Evolutionary conservation across 345 rosid genomes (phyloP).

Genomic region (Lepidium africanum): DNA sequence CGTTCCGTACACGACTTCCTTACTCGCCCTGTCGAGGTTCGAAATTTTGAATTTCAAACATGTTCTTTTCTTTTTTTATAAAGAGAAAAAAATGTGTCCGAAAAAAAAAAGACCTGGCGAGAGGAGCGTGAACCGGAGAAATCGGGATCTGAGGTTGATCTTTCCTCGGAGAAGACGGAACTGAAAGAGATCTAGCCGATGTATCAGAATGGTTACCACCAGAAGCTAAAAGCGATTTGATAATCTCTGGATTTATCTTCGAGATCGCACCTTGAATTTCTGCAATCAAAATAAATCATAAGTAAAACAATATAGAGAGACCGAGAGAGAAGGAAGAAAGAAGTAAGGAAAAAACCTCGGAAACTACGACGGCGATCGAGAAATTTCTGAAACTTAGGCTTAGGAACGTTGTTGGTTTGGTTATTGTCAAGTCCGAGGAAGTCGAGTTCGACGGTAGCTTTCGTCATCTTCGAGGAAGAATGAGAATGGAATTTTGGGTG

Average conservation of each 20-base stretch:
- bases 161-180: slow-evolving; percentile 47
- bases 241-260: slow-evolving; percentile 67
- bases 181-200: slow-evolving; percentile 25
- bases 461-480: slow-evolving; percentile 35
- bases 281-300: slow-evolving; percentile 7
- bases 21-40: slow-evolving; percentile 10
- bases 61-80: not conserved
- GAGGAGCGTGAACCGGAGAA: slow-evolving; percentile 33
- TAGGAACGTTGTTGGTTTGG: slow-evolving; percentile 21
- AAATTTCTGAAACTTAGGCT: slow-evolving; percentile 40
- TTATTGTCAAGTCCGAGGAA: slow-evolving; percentile 57
- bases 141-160: slow-evolving; percentile 25
- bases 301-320: not conserved
- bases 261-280: slow-evolving; percentile 81
- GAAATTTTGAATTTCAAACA: not conserved
- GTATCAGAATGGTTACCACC: slow-evolving; percentile 18
- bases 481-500: not conserved
- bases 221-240: slow-evolving; percentile 63
- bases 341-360: slow-evolving; percentile 36
- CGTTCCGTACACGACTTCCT: slow-evolving; percentile 29
- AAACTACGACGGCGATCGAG: slow-evolving; percentile 63
- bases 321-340: not conserved
- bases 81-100: not conserved
- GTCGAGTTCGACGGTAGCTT: slow-evolving; percentile 56
- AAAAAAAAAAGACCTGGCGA: slow-evolving; percentile 27